Evolutionary conservation across 305 asterid species (phyloP).

Genomic region (Monarda citriodora): DNA sequence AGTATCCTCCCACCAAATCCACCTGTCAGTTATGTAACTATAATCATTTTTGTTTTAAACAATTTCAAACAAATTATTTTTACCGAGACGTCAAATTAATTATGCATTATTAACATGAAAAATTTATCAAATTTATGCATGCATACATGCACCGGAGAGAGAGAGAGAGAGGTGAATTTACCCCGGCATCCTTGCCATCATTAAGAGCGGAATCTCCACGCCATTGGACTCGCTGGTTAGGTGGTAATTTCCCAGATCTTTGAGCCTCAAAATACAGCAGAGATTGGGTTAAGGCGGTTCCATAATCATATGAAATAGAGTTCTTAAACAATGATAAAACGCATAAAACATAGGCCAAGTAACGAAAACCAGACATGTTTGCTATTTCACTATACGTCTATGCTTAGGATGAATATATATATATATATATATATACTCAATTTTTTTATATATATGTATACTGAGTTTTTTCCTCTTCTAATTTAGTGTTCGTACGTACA

Average conservation of each 20-base stretch:
- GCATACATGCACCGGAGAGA: too few relatives aligned
- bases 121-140: too few relatives aligned
- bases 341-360: neutral
- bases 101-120: too few relatives aligned
- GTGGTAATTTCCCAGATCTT: constrained; percentile 22
- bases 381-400: neutral
- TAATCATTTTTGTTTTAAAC: too few relatives aligned
- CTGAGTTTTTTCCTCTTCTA: too few relatives aligned
- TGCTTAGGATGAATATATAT: too few relatives aligned
- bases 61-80: too few relatives aligned
- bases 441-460: too few relatives aligned
- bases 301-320: constrained; percentile 9
- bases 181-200: constrained; percentile 19
- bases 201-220: constrained; percentile 21
- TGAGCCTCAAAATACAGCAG: constrained; percentile 28
- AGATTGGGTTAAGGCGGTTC: constrained; percentile 18
- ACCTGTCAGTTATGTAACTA: constrained; percentile 10
- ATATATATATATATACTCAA: too few relatives aligned
- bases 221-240: constrained; percentile 19
- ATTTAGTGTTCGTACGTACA: too few relatives aligned
- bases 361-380: constrained; percentile 6
- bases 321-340: constrained; percentile 6
- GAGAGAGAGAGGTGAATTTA: neutral
- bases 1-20: constrained; percentile 27
- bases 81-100: too few relatives aligned